A percentile compares a stretch with the other conserved stretches of the same genome.
Evolutionary conservation across 78 protist species (phyloP).

Genomic region (Protostelium mycophagum): DNA sequence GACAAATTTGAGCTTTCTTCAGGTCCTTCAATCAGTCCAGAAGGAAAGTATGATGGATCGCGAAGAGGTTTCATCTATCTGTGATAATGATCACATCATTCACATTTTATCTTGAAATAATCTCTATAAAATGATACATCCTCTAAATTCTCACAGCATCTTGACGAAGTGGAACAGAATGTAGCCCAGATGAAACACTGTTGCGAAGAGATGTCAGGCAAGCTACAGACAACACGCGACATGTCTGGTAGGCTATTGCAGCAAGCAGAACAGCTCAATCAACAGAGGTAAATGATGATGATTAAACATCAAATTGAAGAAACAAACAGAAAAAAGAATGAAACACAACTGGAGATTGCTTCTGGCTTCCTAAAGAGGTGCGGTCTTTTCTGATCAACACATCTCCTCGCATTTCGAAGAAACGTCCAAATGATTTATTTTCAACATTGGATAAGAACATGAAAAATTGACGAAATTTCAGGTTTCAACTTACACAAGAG

Average conservation of each 20-base stretch:
- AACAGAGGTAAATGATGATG: background rate
- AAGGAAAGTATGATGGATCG: slow-evolving; percentile 1
- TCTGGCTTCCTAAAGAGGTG: background rate
- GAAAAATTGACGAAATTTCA: too few relatives aligned
- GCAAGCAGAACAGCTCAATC: slow-evolving; percentile 9
- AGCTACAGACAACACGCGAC: slow-evolving; percentile 7
- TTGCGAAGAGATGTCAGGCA: slow-evolving; percentile 25
- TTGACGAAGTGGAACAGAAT: slow-evolving; percentile 29
- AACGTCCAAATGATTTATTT: too few relatives aligned
- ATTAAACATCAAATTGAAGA: background rate
- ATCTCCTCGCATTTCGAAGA: too few relatives aligned
- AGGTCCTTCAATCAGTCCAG: slow-evolving; percentile 32
- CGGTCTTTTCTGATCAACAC: too few relatives aligned
- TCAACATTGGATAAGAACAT: too few relatives aligned
- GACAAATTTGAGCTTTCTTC: slow-evolving; percentile 26
- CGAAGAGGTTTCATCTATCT: background rate
- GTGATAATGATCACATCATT: background rate
- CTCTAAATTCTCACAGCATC: background rate
- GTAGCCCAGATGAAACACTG: slow-evolving; percentile 24
- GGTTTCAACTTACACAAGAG: slow-evolving; percentile 32
- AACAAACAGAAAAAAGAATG: slow-evolving; percentile 6
- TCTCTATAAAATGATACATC: too few relatives aligned
- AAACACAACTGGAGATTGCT: slow-evolving; percentile 16
- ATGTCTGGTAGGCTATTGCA: slow-evolving; percentile 12
- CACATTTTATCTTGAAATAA: background rate